phyloP scores from a whole-genome alignment of 2,329 filamentous ascomycete genomes.

The Stromatinia cepivora region DNA sequence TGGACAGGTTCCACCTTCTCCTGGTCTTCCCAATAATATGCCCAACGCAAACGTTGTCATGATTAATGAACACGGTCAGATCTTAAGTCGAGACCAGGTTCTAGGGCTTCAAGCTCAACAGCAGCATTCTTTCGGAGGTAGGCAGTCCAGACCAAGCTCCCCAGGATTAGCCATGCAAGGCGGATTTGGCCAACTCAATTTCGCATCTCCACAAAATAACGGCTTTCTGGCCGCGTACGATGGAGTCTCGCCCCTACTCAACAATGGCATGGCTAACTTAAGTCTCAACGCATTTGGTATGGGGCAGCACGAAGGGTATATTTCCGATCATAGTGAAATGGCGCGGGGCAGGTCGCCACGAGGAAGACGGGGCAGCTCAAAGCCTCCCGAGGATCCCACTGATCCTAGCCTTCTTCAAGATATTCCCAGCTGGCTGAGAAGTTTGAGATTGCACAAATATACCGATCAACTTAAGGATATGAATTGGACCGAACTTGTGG shows the following conservation, averaged over 20 bases:
- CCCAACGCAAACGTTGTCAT: constrained; percentile 81
- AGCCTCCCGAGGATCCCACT: constrained; percentile 96
- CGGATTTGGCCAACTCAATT: constrained; percentile 65
- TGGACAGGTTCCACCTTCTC: constrained; percentile 63
- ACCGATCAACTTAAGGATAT: constrained; percentile 97
- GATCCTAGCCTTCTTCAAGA: constrained; percentile 88
- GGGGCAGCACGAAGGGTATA: constrained; percentile 75
- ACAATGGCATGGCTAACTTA: constrained; percentile 68
- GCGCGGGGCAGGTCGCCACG: constrained; percentile 86
- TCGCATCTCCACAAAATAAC: constrained; percentile 89
- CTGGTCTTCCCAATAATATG: constrained; percentile 63
- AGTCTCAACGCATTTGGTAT: constrained; percentile 72
- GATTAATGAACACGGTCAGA: constrained; percentile 90
- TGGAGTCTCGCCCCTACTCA: constrained; percentile 67
- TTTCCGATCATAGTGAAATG: constrained; percentile 93
- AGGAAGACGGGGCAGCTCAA: constrained; percentile 89
- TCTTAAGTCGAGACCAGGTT: constrained; percentile 82
- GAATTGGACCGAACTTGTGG: constrained; percentile 91
- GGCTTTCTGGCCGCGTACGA: constrained; percentile 92
- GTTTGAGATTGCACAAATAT: constrained; percentile 95
- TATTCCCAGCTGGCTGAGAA: constrained; percentile 93
- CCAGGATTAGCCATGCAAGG: constrained; percentile 82
- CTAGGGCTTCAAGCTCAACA: constrained; percentile 73
- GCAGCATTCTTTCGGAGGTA: constrained; percentile 57
- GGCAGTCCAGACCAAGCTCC: constrained; percentile 84